A percentile compares a stretch with the other conserved stretches of the same genome.
These are phyloP conservation scores for Cinnamomum micranthum DNA, from an alignment of 164 flowering plant genomes.

Conservation along the genomic window DNA sequence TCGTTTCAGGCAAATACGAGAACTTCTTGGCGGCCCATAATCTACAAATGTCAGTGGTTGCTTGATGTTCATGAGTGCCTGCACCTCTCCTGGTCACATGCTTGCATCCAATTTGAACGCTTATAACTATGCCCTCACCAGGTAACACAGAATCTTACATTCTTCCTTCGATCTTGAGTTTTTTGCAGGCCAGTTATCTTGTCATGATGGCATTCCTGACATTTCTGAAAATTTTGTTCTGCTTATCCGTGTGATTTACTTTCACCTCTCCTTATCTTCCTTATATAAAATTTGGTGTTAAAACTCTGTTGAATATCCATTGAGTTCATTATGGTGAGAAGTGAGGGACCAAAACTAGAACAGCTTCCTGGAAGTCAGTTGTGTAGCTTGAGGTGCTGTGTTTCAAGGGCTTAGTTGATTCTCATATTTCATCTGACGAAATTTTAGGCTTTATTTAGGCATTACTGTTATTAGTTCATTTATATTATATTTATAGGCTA, in stretches of 20 bases:
- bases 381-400: neutral
- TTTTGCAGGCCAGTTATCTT: neutral
- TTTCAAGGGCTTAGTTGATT: neutral
- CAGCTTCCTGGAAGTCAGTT: neutral
- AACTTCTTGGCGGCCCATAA: conserved; percentile 12
- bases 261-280: too few relatives aligned
- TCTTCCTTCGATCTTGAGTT: neutral
- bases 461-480: too few relatives aligned
- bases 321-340: neutral
- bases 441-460: too few relatives aligned
- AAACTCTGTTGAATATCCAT: too few relatives aligned
- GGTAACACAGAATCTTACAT: conserved; percentile 13
- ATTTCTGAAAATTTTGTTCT: neutral
- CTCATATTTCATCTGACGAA: neutral
- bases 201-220: neutral
- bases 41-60: conserved; percentile 10
- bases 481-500: too few relatives aligned
- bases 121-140: conserved; percentile 9
- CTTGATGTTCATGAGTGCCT: conserved; percentile 10
- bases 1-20: conserved; percentile 19
- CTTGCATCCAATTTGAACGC: conserved; percentile 7
- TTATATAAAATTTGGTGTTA: too few relatives aligned
- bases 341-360: neutral
- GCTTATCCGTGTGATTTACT: neutral
- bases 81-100: conserved; percentile 13